Evolutionary conservation across 345 rosid genomes (phyloP).

Genomic region (Boechera divaricarpa): DNA sequence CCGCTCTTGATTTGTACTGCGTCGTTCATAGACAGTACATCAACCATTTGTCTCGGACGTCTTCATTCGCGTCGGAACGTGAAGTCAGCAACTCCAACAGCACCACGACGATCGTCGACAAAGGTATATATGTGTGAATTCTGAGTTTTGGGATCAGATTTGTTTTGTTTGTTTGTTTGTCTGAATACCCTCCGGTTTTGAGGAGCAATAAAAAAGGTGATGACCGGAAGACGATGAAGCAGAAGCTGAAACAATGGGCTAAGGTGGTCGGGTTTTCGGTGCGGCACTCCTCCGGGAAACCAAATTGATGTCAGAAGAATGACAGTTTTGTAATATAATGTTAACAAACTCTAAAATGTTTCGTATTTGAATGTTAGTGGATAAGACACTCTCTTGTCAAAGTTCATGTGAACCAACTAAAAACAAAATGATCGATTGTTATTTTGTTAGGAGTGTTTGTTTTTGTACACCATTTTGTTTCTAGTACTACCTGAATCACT

Average conservation of each 20-base stretch:
- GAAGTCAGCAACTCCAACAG: slow-evolving; percentile 35
- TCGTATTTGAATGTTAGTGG: background rate
- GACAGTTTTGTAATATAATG: background rate
- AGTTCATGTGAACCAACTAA: background rate
- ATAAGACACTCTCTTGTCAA: background rate
- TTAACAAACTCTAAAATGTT: background rate
- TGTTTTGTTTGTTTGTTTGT: background rate
- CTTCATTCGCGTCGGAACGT: slow-evolving; percentile 57
- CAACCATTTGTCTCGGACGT: slow-evolving; percentile 55
- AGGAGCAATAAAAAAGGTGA: slow-evolving; percentile 50
- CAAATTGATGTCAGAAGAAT: slow-evolving; percentile 31
- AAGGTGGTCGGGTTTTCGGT: slow-evolving; percentile 75
- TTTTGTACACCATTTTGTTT: background rate
- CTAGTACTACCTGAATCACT: background rate
- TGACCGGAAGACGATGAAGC: slow-evolving; percentile 70
- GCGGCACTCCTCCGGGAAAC: slow-evolving; percentile 51
- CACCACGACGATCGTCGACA: slow-evolving; percentile 51
- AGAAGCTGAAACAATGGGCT: slow-evolving; percentile 86
- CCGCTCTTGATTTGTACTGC: slow-evolving; percentile 73
- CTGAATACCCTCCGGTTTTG: background rate
- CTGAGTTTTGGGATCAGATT: background rate
- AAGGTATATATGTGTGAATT: slow-evolving; percentile 48
- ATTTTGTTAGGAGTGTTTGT: background rate
- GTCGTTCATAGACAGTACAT: slow-evolving; percentile 67
- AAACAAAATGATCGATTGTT: background rate